phyloP scores from a whole-genome alignment of 2,329 filamentous ascomycete genomes.

The Pseudonectria buxi region DNA sequence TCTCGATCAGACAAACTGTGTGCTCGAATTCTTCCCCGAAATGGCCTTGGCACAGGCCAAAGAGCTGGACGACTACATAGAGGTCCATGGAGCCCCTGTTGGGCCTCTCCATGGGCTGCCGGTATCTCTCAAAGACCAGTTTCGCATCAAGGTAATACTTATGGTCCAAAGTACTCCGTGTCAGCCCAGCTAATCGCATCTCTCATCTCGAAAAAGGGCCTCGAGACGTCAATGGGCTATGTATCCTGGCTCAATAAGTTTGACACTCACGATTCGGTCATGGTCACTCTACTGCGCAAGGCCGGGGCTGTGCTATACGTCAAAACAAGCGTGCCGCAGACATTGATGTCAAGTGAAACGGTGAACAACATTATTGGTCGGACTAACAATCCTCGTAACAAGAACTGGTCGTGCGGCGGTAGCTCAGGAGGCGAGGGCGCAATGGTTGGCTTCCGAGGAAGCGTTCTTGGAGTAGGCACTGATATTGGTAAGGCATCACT shows the following conservation, averaged over 20 bases:
- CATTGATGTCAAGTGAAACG: conserved; percentile 13
- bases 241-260: conserved; percentile 26
- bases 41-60: conserved; percentile 38
- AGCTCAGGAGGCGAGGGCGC: conserved; percentile 33
- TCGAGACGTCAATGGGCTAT: conserved; percentile 39
- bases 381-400: conserved; percentile 30
- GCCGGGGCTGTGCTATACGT: conserved; percentile 19
- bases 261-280: conserved; percentile 21
- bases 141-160: conserved; percentile 23
- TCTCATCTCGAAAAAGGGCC: conserved; percentile 26
- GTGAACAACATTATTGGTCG: conserved; percentile 29
- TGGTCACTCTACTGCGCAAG: conserved; percentile 25
- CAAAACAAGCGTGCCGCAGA: conserved; percentile 20
- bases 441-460: conserved; percentile 27
- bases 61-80: conserved; percentile 40
- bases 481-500: conserved; percentile 25
- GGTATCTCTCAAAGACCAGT: conserved; percentile 43
- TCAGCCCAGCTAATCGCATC: no score
- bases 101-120: conserved; percentile 59
- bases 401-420: conserved; percentile 26
- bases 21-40: conserved; percentile 43
- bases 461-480: conserved; percentile 28
- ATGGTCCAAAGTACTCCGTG: no score
- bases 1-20: conserved; percentile 32
- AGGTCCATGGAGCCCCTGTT: conserved; percentile 33